Base-by-base conservation (phyloP, 2,329 filamentous ascomycete species). In the Rosellinia necatrix region DNA sequence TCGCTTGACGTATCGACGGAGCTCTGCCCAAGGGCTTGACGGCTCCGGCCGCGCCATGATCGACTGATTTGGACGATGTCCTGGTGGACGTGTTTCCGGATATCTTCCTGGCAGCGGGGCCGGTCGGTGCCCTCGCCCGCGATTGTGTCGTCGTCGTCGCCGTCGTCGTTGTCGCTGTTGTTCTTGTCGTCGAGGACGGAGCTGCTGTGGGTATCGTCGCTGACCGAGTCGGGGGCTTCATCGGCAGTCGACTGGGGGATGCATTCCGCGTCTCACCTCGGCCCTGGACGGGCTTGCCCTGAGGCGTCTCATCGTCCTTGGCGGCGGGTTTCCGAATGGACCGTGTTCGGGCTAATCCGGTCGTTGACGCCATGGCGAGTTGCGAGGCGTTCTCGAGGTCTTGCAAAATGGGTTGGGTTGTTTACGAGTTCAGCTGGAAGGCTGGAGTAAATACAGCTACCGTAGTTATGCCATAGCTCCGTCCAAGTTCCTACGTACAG, bases 191-290 rank as follows among this genome's bases (percentile, higher is more conserved):
- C 34, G 69, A 63, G n/a, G n/a, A n/a, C n/a, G n/a, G n/a, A n/a
- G n/a, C n/a, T n/a, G n/a, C n/a, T n/a, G n/a, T n/a, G n/a, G n/a
- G n/a, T n/a, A n/a, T n/a, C n/a, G n/a, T n/a, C n/a, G n/a, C n/a
- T n/a, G n/a, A n/a, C n/a, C n/a, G n/a, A 21, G 71, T 68, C 42
- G 41, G 48, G 44, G 77, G 78, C 64, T 79, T 81, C 62, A 78
- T 67, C 34, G 80, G 80, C 27, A 83, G 71, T 34, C 80, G 75
- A 64, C 76, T 83, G 2, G 81, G 79, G 8, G 80, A 82, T 15
- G 62, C 66, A 62, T 68, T 76, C 53, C 75, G 72, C 22, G 66
- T 53, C 34, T 70, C 68, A 44, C 38, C 64, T 40, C 62, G 58
- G 35, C 38, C 59, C 35, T 57, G 53, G 49, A 58, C 38, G 52